phyloP scores from a whole-genome alignment of 208 protist species.

The Leishmania gerbilli region DNA sequence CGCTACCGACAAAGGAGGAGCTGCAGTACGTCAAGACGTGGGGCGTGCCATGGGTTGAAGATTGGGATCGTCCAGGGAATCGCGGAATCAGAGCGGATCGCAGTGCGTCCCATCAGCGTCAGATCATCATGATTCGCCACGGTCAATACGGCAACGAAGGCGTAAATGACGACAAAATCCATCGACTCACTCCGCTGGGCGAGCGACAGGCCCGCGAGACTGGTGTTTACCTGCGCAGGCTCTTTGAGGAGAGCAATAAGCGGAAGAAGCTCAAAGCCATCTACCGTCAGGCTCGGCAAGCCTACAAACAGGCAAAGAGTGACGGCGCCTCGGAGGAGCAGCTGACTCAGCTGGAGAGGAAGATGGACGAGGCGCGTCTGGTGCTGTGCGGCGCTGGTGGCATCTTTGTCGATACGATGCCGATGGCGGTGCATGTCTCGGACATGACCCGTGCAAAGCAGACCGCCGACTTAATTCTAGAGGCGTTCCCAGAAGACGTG shows the following conservation, averaged over 20 bases:
- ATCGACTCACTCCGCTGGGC: conserved; percentile 56
- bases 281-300: conserved; percentile 6
- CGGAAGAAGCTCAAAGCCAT: conserved; percentile 3
- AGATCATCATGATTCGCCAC: conserved; percentile 84
- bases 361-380: conserved; percentile 15
- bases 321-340: conserved; percentile 9
- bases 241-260: conserved; percentile 28
- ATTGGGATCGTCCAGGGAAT: conserved; percentile 60
- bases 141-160: conserved; percentile 78
- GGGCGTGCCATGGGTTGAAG: conserved; percentile 61
- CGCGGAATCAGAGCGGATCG: conserved; percentile 20
- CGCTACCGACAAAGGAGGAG: conserved; percentile 35
- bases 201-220: conserved; percentile 61
- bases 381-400: conserved; percentile 18
- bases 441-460: conserved; percentile 70
- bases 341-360: conserved; percentile 13
- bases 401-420: conserved; percentile 34
- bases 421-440: conserved; percentile 50
- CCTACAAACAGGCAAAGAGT: conserved; percentile 16
- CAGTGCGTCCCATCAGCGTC: conserved; percentile 33
- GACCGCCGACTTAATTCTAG: conserved; percentile 56
- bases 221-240: conserved; percentile 51
- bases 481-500: conserved; percentile 35
- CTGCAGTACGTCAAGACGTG: conserved; percentile 58
- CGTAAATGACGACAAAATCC: conserved; percentile 37